Percentiles rank a stretch among this genome's conserved stretches.
Conservation (phyloP, 257 asterid genomes). For the Hygrophila difformis region DNA sequence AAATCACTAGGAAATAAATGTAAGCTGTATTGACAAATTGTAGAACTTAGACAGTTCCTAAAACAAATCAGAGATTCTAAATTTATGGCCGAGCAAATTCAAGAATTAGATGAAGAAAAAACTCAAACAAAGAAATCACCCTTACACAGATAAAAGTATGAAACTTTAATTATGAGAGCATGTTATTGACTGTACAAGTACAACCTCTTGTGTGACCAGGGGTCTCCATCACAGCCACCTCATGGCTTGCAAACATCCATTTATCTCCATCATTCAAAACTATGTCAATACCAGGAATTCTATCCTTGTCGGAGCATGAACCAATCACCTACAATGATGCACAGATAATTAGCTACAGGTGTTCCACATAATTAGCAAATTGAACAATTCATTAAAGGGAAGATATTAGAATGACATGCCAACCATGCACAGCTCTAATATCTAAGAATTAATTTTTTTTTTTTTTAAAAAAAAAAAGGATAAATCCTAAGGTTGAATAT, state of each 20-base stretch:
- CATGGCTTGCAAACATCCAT: constrained; percentile 99
- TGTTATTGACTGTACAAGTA: constrained; percentile 9
- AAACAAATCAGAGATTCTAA: background rate
- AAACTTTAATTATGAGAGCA: constrained; percentile 9
- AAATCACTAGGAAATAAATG: background rate
- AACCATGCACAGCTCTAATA: too few relatives aligned
- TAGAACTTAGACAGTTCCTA: background rate
- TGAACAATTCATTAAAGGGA: too few relatives aligned
- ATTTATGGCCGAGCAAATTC: background rate
- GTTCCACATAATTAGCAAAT: too few relatives aligned
- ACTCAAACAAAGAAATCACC: constrained; percentile 6
- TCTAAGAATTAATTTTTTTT: too few relatives aligned
- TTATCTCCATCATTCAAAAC: constrained; percentile 76
- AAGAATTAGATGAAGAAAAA: constrained; percentile 1
- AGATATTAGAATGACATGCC: too few relatives aligned
- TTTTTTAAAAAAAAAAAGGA: too few relatives aligned
- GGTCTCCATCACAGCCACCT: constrained; percentile 74
- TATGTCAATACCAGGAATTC: constrained; percentile 96
- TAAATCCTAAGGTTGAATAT: too few relatives aligned
- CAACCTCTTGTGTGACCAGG: constrained; percentile 97
- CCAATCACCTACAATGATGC: constrained; percentile 66
- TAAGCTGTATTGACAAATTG: background rate
- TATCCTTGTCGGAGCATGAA: constrained; percentile 67
- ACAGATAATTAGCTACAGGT: background rate
- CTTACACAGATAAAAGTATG: constrained; percentile 1